phyloP scores from a whole-genome alignment of 1,139 yeast genomes.

The Debaryomyces udenii region DNA sequence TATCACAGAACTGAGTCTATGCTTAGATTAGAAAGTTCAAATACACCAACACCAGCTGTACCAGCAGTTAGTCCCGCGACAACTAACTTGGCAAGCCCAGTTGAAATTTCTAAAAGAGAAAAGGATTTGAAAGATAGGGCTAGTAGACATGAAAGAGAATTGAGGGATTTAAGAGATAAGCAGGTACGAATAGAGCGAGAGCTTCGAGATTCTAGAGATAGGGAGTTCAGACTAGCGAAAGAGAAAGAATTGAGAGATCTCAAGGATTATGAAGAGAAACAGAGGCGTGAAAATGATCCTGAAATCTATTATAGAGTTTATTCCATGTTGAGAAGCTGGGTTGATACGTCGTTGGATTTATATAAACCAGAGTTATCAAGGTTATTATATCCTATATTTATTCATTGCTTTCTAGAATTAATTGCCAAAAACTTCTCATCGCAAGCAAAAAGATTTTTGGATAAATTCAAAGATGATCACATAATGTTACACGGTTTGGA shows the following conservation, averaged over 20 bases:
- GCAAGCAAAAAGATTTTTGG: slow-evolving; percentile 75
- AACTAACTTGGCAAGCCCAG: slow-evolving; percentile 45
- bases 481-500: slow-evolving; percentile 77
- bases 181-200: slow-evolving; percentile 41
- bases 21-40: slow-evolving; percentile 84
- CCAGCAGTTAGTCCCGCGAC: slow-evolving; percentile 51
- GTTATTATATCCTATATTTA: slow-evolving; percentile 85
- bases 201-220: slow-evolving; percentile 42
- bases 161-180: slow-evolving; percentile 45
- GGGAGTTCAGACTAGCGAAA: slow-evolving; percentile 43
- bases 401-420: slow-evolving; percentile 82
- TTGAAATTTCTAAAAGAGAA: slow-evolving; percentile 31
- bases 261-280: slow-evolving; percentile 41
- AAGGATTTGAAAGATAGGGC: slow-evolving; percentile 32
- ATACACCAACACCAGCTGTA: slow-evolving; percentile 61
- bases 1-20: slow-evolving; percentile 93
- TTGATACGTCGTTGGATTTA: slow-evolving; percentile 86
- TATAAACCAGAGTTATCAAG: slow-evolving; percentile 88
- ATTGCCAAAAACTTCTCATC: slow-evolving; percentile 61
- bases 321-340: slow-evolving; percentile 81
- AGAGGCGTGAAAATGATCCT: slow-evolving; percentile 57
- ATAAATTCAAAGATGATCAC: slow-evolving; percentile 75
- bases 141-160: slow-evolving; percentile 37
- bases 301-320: slow-evolving; percentile 78
- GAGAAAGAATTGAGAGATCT: slow-evolving; percentile 47